Base-by-base conservation (phyloP, 129 eudicot genomes). In the Glebionis coronaria region DNA sequence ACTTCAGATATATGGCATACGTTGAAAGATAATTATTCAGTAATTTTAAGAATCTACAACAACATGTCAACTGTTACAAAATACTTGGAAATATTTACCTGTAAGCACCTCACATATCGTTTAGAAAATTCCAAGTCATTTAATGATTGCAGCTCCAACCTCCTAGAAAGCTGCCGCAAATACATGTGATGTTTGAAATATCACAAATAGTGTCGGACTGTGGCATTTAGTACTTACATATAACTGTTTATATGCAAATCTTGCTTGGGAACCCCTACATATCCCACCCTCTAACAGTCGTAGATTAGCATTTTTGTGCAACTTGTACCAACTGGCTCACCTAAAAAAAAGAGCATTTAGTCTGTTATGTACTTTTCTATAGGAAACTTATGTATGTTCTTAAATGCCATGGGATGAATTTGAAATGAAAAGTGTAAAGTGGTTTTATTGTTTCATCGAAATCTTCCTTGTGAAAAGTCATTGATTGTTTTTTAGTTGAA, bases 21-120 rank as follows among this genome's bases (percentile, higher is more conserved):
- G 62, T 65, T 56, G 59, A 52, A 35, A 10, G 16, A 19, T 9
- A 29, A 35, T 54, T 51, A 61, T 57, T 16, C 61, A 5, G 50
- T 47, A 49, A 12, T n/a, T n/a, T 63, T 3, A 62, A 50, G 31
- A 9, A 52, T 56, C 65, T 64, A 62, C 61, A 65, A 57, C 21
- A 51, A 71, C 29, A n/a, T 59, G 52, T 56, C 44, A 35, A 35
- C 10, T 6, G 27, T 21, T 25, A 5, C n/a, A 29, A 10, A 40
- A 46, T 27, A 53, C 44, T 6, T 31, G 56, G 50, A 28, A 51
- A 10, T 23, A 23, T 40, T 68, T 75, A 79, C 99, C 95, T 89
- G 99, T 65, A 94, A 75, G 78, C 95, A 84, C 44, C 99, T 83
- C 40, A 94, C 99, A 60, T 89, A 90, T 87, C 95, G 75, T 82